Evolutionary conservation across 2,329 filamentous ascomycete genomes (phyloP), one percentile per base, ranked within the genome.

Genomic region (Penicillium sp.): DNA sequence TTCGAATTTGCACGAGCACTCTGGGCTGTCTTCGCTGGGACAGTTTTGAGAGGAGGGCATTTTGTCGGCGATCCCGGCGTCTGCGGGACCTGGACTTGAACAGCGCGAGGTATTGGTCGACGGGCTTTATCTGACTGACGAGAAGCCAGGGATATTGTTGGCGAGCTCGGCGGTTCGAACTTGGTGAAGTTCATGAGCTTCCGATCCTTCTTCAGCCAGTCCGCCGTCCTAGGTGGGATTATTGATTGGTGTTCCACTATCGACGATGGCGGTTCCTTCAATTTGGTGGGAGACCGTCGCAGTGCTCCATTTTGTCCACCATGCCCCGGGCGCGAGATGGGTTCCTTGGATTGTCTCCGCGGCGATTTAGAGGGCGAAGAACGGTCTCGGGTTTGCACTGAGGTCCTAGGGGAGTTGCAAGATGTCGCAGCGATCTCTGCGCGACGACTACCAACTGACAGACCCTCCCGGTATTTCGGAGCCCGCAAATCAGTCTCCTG

Each of bases 121-220:
- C 53, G 58, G 38, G 52, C 29, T n/a, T 61, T 66, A 17, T 65
- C 63, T 5, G 38, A 53, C 27, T 57, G 59, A n/a, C 69, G 66
- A 29, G 62, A 58, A 25, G 60, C 62, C 21, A 66, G 52, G 9
- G 66, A 66, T 12, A 65, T 56, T 15, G 73, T 73, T 15, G 73
- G 73, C 3, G 73, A 75, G 23, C 69, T 73, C 19, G 74, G 74
- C 7, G 72, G 72, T n/a, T 75, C 70, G 19, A 73, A 62, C 27
- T 66, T 63, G n/a, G 60, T 61, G 36, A 73, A 74, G 17, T 66
- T 63, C 55, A 66, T 66, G 12, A 59, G 63, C 21, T 60, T 66
- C 10, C 65, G 61, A 35, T 69, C 71, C 55, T 69, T 73, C 55
- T 63, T 73, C 49, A 74, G 48, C 72, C 72, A 74, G 6, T 60